These are phyloP conservation scores for Rhodotorula kratochvilovae DNA, from an alignment of 768 basidiomycete species.

Conservation along the genomic window DNA sequence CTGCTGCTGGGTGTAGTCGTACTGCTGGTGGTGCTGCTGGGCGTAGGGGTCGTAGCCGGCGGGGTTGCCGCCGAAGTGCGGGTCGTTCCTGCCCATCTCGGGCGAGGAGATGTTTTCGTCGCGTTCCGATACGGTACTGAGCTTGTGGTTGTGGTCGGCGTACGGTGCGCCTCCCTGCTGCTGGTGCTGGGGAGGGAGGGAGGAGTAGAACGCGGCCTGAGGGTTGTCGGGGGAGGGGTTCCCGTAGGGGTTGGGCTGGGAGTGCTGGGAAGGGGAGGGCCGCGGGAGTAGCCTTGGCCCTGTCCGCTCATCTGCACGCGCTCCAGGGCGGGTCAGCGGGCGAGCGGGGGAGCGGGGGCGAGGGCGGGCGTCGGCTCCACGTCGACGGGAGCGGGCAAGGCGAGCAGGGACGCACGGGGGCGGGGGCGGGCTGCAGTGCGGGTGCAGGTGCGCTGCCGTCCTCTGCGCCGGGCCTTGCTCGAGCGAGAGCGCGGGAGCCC, in stretches of 20 bases:
- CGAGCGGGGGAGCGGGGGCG: no score
- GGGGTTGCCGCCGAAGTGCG: background rate
- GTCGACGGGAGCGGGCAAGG: no score
- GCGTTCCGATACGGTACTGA: conserved; percentile 34
- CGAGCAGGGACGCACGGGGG: no score
- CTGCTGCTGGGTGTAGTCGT: background rate
- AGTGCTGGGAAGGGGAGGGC: background rate
- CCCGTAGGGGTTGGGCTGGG: background rate
- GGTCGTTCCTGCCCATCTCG: conserved; percentile 18
- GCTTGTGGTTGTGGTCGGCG: conserved; percentile 6
- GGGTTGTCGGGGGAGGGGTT: background rate
- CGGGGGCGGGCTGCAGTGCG: no score
- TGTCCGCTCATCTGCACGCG: conserved; percentile 7
- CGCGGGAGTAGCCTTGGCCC: conserved; percentile 3
- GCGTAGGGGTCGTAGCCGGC: background rate
- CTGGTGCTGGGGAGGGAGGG: background rate
- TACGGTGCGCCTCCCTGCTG: background rate
- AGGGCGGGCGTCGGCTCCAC: no score
- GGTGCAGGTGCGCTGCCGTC: no score
- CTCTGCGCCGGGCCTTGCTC: no score
- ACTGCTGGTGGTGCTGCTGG: background rate
- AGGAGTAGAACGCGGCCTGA: background rate
- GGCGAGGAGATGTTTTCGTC: conserved; percentile 29
- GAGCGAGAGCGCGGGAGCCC: no score
- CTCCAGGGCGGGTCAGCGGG: no score